A percentile compares a stretch with the other conserved stretches of the same genome.
Conservation (phyloP, 345 rosid species). For the Acer yangbiense region DNA sequence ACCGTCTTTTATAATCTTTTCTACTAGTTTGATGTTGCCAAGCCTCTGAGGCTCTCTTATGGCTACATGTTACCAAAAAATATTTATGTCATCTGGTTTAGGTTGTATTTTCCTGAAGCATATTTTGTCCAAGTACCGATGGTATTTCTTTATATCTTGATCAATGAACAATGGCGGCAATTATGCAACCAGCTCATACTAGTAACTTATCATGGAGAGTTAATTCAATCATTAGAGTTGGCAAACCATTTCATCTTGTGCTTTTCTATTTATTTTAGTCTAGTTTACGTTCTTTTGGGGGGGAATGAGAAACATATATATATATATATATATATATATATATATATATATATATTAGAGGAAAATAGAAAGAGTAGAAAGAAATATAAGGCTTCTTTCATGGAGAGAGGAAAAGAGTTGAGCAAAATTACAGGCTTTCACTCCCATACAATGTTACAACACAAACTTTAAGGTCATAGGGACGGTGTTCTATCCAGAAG, state of each 20-base stretch:
- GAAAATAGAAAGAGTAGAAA: neutral
- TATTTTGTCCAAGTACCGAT: neutral
- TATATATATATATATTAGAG: no score
- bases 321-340: no score
- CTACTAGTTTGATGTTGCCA: neutral
- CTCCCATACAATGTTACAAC: neutral
- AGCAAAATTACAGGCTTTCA: neutral
- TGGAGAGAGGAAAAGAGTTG: neutral
- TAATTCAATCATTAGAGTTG: neutral
- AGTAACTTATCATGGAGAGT: neutral
- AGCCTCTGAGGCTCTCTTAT: neutral
- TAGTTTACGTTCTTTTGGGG: neutral
- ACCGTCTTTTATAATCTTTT: neutral
- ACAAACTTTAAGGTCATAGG: neutral
- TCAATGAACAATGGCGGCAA: neutral
- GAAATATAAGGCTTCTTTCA: neutral
- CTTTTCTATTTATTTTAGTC: neutral
- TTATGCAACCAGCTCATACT: neutral
- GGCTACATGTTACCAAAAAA: neutral
- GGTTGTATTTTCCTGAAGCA: neutral
- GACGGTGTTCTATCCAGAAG: neutral
- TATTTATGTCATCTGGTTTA: neutral
- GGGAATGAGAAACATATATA: neutral
- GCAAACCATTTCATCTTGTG: neutral
- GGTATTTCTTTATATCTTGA: conserved; percentile 4